Percentiles rank a stretch among this genome's conserved stretches.
Evolutionary conservation across 176 grass and related monocot genomes (phyloP).

Genomic region (Rhipidocladum racemiflorum): DNA sequence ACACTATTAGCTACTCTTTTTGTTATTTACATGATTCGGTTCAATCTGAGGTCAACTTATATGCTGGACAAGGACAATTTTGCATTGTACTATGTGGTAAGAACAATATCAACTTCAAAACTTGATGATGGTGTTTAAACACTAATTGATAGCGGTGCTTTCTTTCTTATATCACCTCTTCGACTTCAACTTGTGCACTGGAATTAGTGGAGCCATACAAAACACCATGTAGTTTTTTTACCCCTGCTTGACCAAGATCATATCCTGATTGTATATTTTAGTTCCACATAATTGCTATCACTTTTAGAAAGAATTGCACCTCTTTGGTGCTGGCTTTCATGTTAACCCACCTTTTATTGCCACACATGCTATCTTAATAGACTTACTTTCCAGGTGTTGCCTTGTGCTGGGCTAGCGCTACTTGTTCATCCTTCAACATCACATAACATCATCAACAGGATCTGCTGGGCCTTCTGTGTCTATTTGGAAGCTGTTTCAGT

Average conservation of each 20-base stretch:
- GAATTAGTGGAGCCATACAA: neutral
- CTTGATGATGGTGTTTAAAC: neutral
- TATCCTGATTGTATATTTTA: neutral
- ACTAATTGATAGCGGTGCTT: neutral
- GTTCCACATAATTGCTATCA: neutral
- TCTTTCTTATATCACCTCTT: neutral
- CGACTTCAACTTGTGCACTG: neutral
- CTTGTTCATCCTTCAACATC: conserved; percentile 88
- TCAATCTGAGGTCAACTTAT: conserved; percentile 88
- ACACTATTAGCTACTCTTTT: conserved; percentile 88
- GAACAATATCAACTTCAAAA: conserved; percentile 18
- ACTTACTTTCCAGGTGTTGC: conserved; percentile 53
- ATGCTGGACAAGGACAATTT: conserved; percentile 98
- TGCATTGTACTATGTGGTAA: conserved; percentile 90
- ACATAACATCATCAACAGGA: conserved; percentile 84
- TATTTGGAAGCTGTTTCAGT: conserved; percentile 99
- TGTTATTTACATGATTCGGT: conserved; percentile 98
- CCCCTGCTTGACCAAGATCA: neutral
- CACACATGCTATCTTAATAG: neutral
- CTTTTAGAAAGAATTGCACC: conserved; percentile 12
- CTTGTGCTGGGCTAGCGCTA: conserved; percentile 64
- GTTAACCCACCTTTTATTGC: neutral
- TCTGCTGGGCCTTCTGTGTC: conserved; percentile 95
- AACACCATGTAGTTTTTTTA: neutral
- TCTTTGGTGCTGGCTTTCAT: neutral